Evolutionary conservation across 2,329 filamentous ascomycete species (phyloP).

Genomic region (Paracoccidioides brasiliensis): DNA sequence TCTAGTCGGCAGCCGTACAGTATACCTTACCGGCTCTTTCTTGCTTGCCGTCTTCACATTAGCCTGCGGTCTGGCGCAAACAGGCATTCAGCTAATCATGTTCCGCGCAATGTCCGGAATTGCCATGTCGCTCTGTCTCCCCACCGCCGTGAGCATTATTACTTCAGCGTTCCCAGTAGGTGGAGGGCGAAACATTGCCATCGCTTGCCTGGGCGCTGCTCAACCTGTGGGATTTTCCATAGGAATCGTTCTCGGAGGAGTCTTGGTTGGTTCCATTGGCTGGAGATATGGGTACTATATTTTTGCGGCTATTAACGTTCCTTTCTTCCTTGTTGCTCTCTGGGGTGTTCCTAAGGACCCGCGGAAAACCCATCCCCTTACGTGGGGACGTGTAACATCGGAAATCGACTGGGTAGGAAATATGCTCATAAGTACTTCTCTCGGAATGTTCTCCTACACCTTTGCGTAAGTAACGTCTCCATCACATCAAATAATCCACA

Average conservation of each 20-base stretch:
- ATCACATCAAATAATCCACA: neutral
- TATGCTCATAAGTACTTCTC: neutral
- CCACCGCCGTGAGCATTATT: constrained; percentile 36
- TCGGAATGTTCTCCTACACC: constrained; percentile 3
- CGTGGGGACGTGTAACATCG: neutral
- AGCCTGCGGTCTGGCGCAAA: constrained; percentile 27
- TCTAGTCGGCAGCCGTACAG: constrained; percentile 32
- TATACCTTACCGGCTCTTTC: constrained; percentile 35
- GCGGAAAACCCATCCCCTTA: neutral
- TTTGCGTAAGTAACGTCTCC: constrained; percentile 1
- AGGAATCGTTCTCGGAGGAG: constrained; percentile 37
- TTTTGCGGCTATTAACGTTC: constrained; percentile 30
- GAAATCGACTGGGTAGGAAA: constrained; percentile 4
- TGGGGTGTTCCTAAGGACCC: constrained; percentile 27
- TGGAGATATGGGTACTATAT: constrained; percentile 43
- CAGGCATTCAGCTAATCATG: constrained; percentile 30
- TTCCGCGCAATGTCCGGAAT: constrained; percentile 35
- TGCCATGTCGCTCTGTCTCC: constrained; percentile 34
- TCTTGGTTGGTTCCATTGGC: constrained; percentile 38
- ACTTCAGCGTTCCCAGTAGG: constrained; percentile 33
- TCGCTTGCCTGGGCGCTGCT: constrained; percentile 36
- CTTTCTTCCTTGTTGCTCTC: constrained; percentile 27
- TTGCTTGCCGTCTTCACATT: constrained; percentile 30
- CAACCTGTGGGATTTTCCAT: constrained; percentile 39
- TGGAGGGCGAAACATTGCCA: constrained; percentile 36